Evolutionary conservation across 192 early-diverging fungal species (phyloP), one percentile per base, ranked within the genome.

Genomic region (Coemansia sp.): DNA sequence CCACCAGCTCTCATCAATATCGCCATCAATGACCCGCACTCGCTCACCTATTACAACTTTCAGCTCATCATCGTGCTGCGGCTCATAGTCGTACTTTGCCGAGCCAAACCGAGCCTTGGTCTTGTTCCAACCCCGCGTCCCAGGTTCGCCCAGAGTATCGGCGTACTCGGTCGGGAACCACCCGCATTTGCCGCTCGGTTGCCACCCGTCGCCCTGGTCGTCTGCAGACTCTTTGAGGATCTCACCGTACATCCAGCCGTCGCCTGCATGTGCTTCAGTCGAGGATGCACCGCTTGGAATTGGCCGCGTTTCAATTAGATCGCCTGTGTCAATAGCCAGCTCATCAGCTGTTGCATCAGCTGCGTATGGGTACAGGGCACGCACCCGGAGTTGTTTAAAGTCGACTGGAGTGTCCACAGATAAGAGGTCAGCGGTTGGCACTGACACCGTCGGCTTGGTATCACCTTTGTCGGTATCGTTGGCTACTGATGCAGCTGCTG

Each of bases 1-100:
- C 77, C 77, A 80, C 77, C 77, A 80, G 54, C 71, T 80, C 51
- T 80, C 77, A 0, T 67, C 71, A 11, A 52, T n/a, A 57, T 80
- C 77, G 6, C 77, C 77, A 39, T 80, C 77, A 10, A 80, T 61
- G 14, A 80, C 71, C 0, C 77, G 22, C 0, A 80, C 77, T 6
- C 77, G 64, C 23, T 74, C 71, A 4, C 71, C 77, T 6, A 64
- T 22, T 0, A 27, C 16, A 7, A 80, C 57, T n/a, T 39, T 38
- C n/a, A 80, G 68, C 55, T 80, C 77, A 16, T 80, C 77, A 0
- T 80, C 71, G 26, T 80, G 71, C 57, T 80, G 71, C 27, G 71
- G 77, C 45, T 67, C 64, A 61, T 80, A 80, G 12, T 66, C 68
- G 39, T 80, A 80, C 23, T 80, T 80, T 16, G 70, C 77, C 0